phyloP scores from a whole-genome alignment of 2,329 filamentous ascomycete species.

The Microdochium bolleyi region DNA sequence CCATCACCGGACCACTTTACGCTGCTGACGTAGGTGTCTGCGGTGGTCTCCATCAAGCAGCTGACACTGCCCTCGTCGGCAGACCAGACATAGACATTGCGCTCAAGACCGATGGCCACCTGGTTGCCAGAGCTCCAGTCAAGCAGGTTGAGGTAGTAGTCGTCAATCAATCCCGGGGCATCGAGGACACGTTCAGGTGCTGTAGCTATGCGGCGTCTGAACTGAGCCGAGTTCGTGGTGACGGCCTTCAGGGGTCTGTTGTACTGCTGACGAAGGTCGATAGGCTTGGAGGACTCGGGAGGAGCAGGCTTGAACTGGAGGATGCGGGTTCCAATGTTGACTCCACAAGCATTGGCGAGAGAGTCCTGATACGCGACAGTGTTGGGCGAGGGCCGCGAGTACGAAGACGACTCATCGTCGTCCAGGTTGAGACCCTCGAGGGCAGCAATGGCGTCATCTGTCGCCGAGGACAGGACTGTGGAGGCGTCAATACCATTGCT shows the following conservation, averaged over 20 bases:
- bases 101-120: slow-evolving; percentile 94
- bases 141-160: slow-evolving; percentile 97
- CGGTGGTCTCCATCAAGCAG: slow-evolving; percentile 77
- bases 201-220: slow-evolving; percentile 85
- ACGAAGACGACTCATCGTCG: slow-evolving; percentile 61
- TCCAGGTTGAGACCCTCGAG: slow-evolving; percentile 71
- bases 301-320: slow-evolving; percentile 96
- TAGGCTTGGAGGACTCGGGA: slow-evolving; percentile 97
- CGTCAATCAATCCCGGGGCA: slow-evolving; percentile 89
- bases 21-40: slow-evolving; percentile 94
- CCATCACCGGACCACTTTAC: slow-evolving; percentile 99
- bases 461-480: slow-evolving; percentile 66
- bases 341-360: slow-evolving; percentile 82
- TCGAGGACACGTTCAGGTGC: slow-evolving; percentile 94
- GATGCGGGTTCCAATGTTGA: slow-evolving; percentile 89
- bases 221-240: slow-evolving; percentile 69
- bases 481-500: slow-evolving; percentile 64
- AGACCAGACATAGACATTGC: slow-evolving; percentile 97
- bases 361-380: slow-evolving; percentile 88
- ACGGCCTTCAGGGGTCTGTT: slow-evolving; percentile 86
- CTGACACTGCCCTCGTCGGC: slow-evolving; percentile 86
- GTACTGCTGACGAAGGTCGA: slow-evolving; percentile 95
- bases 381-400: slow-evolving; percentile 77
- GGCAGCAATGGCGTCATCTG: slow-evolving; percentile 72
- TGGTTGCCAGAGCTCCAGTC: slow-evolving; percentile 99